Percentiles rank a stretch among this genome's conserved stretches.
Conservation (phyloP, 768 basidiomycete genomes). For the Russula earlei region DNA sequence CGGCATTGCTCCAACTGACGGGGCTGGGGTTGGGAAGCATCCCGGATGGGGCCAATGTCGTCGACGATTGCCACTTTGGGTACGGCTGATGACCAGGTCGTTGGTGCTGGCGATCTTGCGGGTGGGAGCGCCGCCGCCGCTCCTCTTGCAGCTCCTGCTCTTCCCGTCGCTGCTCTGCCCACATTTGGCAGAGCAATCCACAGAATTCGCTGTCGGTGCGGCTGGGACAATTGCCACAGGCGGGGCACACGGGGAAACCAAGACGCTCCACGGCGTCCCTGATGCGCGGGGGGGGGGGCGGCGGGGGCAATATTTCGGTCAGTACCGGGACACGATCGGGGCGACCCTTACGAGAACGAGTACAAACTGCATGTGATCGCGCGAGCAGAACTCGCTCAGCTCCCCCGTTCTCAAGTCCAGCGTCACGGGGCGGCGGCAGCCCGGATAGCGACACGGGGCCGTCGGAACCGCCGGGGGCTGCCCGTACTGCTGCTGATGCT, state of each 20-base stretch:
- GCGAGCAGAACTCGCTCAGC: slow-evolving; percentile 1
- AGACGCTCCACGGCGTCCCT: slow-evolving; percentile 4
- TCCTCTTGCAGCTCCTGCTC: background rate
- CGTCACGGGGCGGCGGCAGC: background rate
- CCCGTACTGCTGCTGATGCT: too few species aligned
- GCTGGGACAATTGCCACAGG: slow-evolving; percentile 1
- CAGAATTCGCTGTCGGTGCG: slow-evolving; percentile 2
- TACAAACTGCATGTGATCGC: slow-evolving; percentile 7
- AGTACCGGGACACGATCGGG: background rate
- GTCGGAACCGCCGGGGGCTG: background rate
- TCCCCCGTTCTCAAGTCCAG: background rate
- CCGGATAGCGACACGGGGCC: background rate
- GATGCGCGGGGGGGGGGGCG: background rate
- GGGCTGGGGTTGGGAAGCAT: background rate
- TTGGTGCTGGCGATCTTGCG: background rate
- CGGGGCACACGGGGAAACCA: background rate
- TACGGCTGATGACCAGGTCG: background rate
- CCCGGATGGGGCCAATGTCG: background rate
- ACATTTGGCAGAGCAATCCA: slow-evolving; percentile 1
- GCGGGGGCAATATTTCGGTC: background rate
- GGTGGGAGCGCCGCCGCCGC: background rate
- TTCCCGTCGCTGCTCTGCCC: background rate
- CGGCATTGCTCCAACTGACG: background rate
- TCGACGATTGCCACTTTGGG: background rate
- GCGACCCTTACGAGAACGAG: background rate